These are phyloP conservation scores for Globisporangium viniferum DNA, from an alignment of 352 stramenopile species.

Conservation along the genomic window DNA sequence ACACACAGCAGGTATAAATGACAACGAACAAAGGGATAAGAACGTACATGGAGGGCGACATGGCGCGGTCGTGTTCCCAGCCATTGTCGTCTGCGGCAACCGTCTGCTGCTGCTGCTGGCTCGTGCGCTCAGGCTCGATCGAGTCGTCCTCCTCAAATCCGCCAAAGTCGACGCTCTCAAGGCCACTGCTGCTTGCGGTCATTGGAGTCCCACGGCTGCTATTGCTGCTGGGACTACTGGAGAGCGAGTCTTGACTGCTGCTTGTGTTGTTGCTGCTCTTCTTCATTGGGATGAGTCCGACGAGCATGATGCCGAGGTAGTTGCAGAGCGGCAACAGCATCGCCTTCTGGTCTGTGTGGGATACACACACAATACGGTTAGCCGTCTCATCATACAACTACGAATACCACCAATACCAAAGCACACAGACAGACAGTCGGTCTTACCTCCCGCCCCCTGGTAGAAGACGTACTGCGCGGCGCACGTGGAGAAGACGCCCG, in stretches of 20 bases:
- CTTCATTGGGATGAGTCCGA: slow-evolving; percentile 51
- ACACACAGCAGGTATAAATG: not conserved
- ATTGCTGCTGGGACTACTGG: not conserved
- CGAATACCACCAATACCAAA: not conserved
- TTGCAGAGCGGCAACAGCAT: slow-evolving; percentile 87
- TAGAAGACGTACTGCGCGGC: slow-evolving; percentile 85
- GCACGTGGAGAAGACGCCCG: slow-evolving; percentile 83
- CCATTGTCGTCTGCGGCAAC: not conserved
- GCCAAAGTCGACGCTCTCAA: slow-evolving; percentile 9
- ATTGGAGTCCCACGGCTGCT: not conserved
- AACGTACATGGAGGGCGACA: slow-evolving; percentile 5
- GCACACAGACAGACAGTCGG: not conserved
- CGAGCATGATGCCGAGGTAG: slow-evolving; percentile 86
- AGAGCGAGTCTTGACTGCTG: not conserved
- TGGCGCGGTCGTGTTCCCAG: not conserved
- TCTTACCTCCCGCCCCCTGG: slow-evolving; percentile 42
- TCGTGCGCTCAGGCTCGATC: slow-evolving; percentile 20
- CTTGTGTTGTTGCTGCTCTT: not conserved
- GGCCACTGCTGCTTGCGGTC: not conserved
- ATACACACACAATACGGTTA: not conserved
- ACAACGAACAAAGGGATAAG: not conserved
- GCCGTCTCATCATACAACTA: not conserved
- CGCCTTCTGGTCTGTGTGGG: slow-evolving; percentile 59
- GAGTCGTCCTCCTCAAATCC: slow-evolving; percentile 8
- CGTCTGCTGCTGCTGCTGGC: slow-evolving; percentile 3